Conservation (phyloP, 2,329 filamentous ascomycete species). For the Tolypocladium pustulatum region DNA sequence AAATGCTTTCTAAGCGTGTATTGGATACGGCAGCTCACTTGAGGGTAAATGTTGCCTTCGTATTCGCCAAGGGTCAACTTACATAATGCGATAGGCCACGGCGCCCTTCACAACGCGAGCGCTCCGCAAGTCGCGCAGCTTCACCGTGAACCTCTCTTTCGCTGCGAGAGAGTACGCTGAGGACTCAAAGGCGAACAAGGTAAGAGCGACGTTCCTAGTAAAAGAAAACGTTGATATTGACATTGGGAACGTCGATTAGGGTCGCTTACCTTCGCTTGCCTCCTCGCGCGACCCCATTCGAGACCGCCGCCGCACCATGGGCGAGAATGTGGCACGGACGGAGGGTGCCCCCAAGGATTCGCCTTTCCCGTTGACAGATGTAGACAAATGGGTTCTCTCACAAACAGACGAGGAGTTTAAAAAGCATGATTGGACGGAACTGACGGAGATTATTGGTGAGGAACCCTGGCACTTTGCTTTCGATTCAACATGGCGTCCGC, state of each 20-base stretch:
- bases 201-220: neutral
- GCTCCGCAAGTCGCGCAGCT: neutral
- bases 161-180: neutral
- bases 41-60: neutral
- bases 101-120: neutral
- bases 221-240: neutral
- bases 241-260: neutral
- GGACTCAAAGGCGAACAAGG: neutral
- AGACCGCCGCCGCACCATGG: slow-evolving; percentile 21
- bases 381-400: slow-evolving; percentile 47
- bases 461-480: neutral
- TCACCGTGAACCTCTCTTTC: neutral
- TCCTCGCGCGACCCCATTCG: neutral
- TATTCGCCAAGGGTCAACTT: neutral
- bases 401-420: slow-evolving; percentile 61
- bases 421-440: slow-evolving; percentile 62
- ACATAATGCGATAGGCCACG: neutral
- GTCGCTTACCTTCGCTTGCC: neutral
- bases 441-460: slow-evolving; percentile 57
- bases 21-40: neutral
- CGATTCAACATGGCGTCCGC: neutral
- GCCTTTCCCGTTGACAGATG: slow-evolving; percentile 49
- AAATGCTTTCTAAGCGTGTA: neutral
- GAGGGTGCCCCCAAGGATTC: slow-evolving; percentile 23
- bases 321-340: slow-evolving; percentile 15